Base-by-base conservation (phyloP, 2,329 filamentous ascomycete genomes). In the Fusarium bactridioides region DNA sequence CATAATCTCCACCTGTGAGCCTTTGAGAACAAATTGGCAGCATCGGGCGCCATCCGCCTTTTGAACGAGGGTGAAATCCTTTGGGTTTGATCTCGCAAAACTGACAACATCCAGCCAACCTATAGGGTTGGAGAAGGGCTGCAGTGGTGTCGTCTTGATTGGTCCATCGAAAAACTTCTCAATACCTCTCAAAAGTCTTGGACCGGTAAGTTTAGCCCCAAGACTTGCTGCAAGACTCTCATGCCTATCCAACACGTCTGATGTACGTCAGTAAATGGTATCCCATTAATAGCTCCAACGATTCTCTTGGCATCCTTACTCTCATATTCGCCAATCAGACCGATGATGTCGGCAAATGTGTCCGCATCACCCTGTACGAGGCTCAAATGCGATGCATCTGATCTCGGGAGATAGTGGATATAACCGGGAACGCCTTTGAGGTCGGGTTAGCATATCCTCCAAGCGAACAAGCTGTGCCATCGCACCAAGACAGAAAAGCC, bases 61-160 rank as follows among this genome's bases (percentile, higher is more conserved):
- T 64, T 92, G 90, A 61, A 89, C 90, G 57, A 97, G 83, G 38
- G 89, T 88, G 81, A 97, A 96, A 61, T 95, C 93, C 73, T 90
- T 87, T 1, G 94, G 93, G 71, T 94, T 94, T 72, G 90, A 90
- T 78, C 92, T 93, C 71, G 94, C 93, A 82, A 95, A 96, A 73
- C 93, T 90, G 73, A 97, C 92, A 58, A 97, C 91, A 77, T 97
- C 94, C 43, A 96, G 85, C 94, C 94, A 97, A 18, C 90, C 92
- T 62, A 96, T 88, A 10, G 86, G 86, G 9, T 86, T 88, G 37
- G 87, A 83, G 86, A 89, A 78, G 82, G 90, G 80, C 88, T 92
- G 76, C 86, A 86, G 64, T 56, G 79, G 83, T 59, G 75, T 83
- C 15, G 82, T 85, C 60, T 79, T 90, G 68, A 95, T 94, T 27